These are phyloP conservation scores for Pistacia integerrima DNA, from an alignment of 345 rosid species.

Conservation along the genomic window DNA sequence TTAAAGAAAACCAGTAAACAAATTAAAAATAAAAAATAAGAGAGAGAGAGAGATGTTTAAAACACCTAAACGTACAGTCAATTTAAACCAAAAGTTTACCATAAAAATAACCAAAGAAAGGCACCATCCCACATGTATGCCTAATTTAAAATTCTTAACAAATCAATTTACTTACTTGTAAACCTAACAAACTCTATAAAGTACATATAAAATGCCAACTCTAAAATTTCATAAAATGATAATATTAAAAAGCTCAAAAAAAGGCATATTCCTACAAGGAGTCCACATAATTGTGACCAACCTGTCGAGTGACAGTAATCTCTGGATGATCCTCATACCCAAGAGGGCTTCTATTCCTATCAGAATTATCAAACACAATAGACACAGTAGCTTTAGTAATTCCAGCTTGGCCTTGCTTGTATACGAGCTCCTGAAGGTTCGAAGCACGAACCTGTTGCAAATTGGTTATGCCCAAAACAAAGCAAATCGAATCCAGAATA, in stretches of 20 bases:
- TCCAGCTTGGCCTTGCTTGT: conserved; percentile 99
- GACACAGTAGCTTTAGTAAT: conserved; percentile 95
- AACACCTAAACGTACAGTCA: background rate
- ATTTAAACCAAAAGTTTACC: background rate
- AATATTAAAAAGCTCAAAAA: background rate
- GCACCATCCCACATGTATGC: background rate
- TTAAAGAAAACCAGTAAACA: background rate
- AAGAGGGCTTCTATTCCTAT: conserved; percentile 77
- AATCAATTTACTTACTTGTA: background rate
- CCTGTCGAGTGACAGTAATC: conserved; percentile 93
- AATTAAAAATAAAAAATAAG: background rate
- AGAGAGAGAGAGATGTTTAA: background rate
- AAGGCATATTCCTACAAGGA: background rate
- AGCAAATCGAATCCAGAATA: conserved; percentile 94
- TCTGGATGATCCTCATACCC: conserved; percentile 87
- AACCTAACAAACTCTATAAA: background rate
- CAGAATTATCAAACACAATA: conserved; percentile 83
- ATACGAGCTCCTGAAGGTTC: conserved; percentile 95
- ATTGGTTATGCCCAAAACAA: conserved; percentile 96
- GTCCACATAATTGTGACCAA: conserved; percentile 19
- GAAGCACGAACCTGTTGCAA: conserved; percentile 98
- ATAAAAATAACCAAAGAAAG: background rate
- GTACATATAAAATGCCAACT: background rate
- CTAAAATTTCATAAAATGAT: background rate
- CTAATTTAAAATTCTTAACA: background rate